These are phyloP conservation scores for Talaromyces sp. DNA, from an alignment of 2,329 filamentous ascomycete species.

Conservation along the genomic window DNA sequence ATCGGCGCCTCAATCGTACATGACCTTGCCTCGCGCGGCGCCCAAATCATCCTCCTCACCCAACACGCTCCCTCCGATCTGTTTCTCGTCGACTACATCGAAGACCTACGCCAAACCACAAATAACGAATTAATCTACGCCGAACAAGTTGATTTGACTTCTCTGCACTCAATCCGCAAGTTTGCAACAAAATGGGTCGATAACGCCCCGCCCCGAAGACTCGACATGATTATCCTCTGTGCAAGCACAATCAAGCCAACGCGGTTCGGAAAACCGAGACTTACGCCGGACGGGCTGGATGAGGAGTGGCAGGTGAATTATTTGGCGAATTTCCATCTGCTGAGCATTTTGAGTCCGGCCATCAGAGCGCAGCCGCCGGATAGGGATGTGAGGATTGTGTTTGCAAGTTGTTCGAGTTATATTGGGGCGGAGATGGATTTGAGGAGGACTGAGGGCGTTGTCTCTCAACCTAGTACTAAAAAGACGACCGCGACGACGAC, in stretches of 20 bases:
- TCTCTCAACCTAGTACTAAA: neutral
- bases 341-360: slow-evolving; percentile 86
- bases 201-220: slow-evolving; percentile 79
- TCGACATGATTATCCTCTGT: slow-evolving; percentile 89
- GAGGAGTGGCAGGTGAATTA: slow-evolving; percentile 94
- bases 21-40: slow-evolving; percentile 74
- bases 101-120: slow-evolving; percentile 74
- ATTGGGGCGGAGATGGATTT: slow-evolving; percentile 67
- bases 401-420: slow-evolving; percentile 85
- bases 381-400: slow-evolving; percentile 82
- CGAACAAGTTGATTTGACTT: slow-evolving; percentile 86
- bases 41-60: slow-evolving; percentile 86
- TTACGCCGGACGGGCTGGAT: slow-evolving; percentile 76
- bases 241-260: slow-evolving; percentile 65
- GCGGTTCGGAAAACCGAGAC: slow-evolving; percentile 50
- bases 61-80: slow-evolving; percentile 76
- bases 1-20: slow-evolving; percentile 75
- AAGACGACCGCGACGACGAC: slow-evolving; percentile 35
- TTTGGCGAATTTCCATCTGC: slow-evolving; percentile 88
- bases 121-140: slow-evolving; percentile 88
- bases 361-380: slow-evolving; percentile 89
- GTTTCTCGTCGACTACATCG: slow-evolving; percentile 88
- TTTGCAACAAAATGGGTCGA: slow-evolving; percentile 99
- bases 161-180: slow-evolving; percentile 81
- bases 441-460: slow-evolving; percentile 23